These are phyloP conservation scores for Saturnispora saitoi DNA, from an alignment of 805 yeast genomes.

Conservation along the genomic window DNA sequence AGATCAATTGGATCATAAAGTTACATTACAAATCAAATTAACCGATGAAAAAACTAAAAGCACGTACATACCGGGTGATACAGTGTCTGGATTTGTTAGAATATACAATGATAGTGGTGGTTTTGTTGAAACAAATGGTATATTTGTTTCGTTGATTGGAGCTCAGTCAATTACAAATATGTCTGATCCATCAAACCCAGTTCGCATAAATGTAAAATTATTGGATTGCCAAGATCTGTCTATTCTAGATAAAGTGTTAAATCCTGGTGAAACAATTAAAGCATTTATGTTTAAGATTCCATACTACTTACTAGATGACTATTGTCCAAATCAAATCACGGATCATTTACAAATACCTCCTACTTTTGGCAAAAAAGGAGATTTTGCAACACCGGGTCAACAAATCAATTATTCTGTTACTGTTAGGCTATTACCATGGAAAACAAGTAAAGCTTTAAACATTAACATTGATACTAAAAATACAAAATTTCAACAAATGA, in stretches of 20 bases:
- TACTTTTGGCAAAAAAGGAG: slow-evolving; percentile 27
- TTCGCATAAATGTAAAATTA: background rate
- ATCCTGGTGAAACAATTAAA: background rate
- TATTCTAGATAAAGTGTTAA: background rate
- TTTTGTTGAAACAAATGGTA: background rate
- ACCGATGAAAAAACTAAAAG: background rate
- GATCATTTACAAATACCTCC: slow-evolving; percentile 34
- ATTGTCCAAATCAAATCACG: slow-evolving; percentile 36
- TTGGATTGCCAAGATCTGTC: background rate
- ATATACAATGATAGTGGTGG: background rate
- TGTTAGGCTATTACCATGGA: background rate
- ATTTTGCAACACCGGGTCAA: background rate
- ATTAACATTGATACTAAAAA: background rate
- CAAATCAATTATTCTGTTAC: background rate
- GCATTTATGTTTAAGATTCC: slow-evolving; percentile 52
- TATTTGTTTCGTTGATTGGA: background rate
- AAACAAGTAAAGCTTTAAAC: background rate
- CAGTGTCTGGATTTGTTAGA: background rate
- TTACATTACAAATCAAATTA: background rate
- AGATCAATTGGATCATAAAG: background rate
- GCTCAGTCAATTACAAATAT: slow-evolving; percentile 4
- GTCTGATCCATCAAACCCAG: background rate
- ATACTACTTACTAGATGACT: slow-evolving; percentile 38
- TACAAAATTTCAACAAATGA: background rate
- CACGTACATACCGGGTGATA: background rate